Evolutionary conservation across 2,329 filamentous ascomycete species (phyloP).

Genomic region (Colletotrichum karsti): DNA sequence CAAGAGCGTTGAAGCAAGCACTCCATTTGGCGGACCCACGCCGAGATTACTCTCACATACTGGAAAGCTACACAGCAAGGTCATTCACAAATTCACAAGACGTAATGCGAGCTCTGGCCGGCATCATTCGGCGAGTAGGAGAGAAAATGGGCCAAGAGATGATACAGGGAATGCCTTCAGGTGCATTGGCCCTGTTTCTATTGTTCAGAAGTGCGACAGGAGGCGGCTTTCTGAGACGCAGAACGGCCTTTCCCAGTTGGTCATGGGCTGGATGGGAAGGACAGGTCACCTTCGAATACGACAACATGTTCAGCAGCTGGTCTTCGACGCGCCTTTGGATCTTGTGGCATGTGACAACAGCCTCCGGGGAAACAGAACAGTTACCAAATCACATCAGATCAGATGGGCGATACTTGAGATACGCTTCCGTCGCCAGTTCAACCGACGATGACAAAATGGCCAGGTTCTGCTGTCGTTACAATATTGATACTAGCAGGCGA

Average conservation of each 20-base stretch:
- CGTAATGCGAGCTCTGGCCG: not conserved
- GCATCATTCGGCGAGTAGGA: not conserved
- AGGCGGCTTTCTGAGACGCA: not conserved
- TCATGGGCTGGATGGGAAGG: constrained; percentile 6
- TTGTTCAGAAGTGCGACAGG: not conserved
- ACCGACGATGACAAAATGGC: not conserved
- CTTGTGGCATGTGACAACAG: not conserved
- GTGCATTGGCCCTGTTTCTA: not conserved
- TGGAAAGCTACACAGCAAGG: not conserved
- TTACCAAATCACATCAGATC: not conserved
- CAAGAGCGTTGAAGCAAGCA: not conserved
- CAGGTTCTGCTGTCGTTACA: not conserved
- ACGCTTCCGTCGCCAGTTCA: no score
- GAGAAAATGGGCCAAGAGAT: not conserved
- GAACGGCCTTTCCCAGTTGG: not conserved
- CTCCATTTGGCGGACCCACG: not conserved
- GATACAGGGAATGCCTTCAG: not conserved
- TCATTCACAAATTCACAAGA: not conserved
- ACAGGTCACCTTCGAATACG: not conserved
- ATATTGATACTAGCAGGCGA: not conserved
- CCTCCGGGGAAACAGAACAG: not conserved
- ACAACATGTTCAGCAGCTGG: not conserved
- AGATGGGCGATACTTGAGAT: no score
- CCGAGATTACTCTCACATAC: not conserved
- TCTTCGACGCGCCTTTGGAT: not conserved